Evolutionary conservation across 2,329 filamentous ascomycete genomes (phyloP).

Genomic region (Paracorniculantispora psalliotae): DNA sequence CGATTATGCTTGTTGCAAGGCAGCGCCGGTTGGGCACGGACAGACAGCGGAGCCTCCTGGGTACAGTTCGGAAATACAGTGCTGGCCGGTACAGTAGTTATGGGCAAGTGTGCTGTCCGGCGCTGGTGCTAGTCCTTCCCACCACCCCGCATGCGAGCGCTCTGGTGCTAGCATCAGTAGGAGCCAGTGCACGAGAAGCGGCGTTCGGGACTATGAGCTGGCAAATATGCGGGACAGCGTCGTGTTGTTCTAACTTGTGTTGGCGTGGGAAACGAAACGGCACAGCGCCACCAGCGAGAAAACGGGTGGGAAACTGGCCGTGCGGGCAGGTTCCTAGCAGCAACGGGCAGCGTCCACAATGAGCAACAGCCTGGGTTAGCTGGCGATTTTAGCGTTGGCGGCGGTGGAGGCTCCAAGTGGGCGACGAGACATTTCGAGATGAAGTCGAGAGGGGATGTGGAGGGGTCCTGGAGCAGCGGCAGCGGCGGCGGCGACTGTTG

Average conservation of each 20-base stretch:
- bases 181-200: not conserved
- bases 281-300: not conserved
- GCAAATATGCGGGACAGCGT: conserved; percentile 3
- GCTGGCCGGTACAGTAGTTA: not conserved
- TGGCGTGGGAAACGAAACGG: not conserved
- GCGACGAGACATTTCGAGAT: not conserved
- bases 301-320: conserved; percentile 2
- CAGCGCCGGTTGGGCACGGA: too few species aligned
- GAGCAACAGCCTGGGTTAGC: too few species aligned
- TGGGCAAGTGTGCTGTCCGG: not conserved
- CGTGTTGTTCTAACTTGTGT: conserved; percentile 1
- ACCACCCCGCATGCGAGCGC: not conserved
- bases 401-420: not conserved
- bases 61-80: not conserved
- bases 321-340: not conserved
- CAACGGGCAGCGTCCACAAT: not conserved
- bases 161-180: not conserved
- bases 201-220: conserved; percentile 1
- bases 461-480: not conserved
- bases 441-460: not conserved
- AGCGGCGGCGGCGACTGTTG: not conserved
- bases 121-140: not conserved
- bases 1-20: too few species aligned
- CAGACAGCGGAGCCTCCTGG: not conserved
- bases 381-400: not conserved